Conservation (phyloP, 2,329 filamentous ascomycete species). For the Botrytis elliptica region DNA sequence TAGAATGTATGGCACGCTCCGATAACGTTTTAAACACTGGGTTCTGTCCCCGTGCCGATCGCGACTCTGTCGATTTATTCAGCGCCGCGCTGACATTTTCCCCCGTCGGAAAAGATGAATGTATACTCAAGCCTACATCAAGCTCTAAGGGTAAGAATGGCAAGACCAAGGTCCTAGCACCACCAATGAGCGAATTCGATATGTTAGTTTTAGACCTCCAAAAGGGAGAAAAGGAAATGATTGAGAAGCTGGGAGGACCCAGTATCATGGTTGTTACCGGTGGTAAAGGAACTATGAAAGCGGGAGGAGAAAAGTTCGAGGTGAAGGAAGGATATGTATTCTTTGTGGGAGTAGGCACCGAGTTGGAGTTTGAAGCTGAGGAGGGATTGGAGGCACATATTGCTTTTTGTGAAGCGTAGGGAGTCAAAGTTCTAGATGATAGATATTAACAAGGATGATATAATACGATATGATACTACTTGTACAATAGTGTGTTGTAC, state of each 20-base stretch:
- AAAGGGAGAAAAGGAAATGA: conserved; percentile 56
- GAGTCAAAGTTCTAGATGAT: background rate
- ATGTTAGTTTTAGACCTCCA: conserved; percentile 61
- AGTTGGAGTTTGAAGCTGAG: conserved; percentile 28
- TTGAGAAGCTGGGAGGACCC: conserved; percentile 57
- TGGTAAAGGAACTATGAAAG: conserved; percentile 57
- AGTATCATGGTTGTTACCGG: conserved; percentile 62
- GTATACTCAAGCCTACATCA: conserved; percentile 50
- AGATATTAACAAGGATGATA: background rate
- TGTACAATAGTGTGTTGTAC: background rate
- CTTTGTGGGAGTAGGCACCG: conserved; percentile 51
- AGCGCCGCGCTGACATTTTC: conserved; percentile 61
- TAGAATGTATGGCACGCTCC: conserved; percentile 98
- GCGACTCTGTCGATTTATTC: conserved; percentile 65
- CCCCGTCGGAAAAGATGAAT: conserved; percentile 57
- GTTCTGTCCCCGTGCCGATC: conserved; percentile 66
- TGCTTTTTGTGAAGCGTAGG: conserved; percentile 27
- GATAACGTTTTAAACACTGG: conserved; percentile 83
- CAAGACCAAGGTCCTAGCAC: conserved; percentile 62
- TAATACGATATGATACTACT: background rate
- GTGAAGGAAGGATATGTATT: conserved; percentile 63
- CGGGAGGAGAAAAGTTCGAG: conserved; percentile 54
- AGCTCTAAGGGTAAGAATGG: conserved; percentile 55
- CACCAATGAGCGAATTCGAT: conserved; percentile 70
- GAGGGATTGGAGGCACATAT: conserved; percentile 30